Base-by-base conservation (phyloP, 2,329 filamentous ascomycete genomes). In the Gyromitra esculenta region DNA sequence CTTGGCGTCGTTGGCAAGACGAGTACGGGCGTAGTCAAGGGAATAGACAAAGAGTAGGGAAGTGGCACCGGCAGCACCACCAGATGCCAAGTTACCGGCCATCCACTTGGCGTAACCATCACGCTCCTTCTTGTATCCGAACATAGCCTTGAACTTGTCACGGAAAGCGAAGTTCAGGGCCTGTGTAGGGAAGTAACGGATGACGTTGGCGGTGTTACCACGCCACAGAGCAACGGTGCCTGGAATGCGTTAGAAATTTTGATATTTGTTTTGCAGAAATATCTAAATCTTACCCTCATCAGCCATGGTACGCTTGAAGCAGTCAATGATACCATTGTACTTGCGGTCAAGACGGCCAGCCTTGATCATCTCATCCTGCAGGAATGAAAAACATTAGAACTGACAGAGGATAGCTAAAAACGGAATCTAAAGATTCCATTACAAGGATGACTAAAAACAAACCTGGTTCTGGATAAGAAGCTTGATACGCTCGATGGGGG, bases 121-220 rank as follows among this genome's bases (percentile, higher is more conserved):
- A 88, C 91, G 91, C 81, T 99, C 96, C 92, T 98, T 98, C 94
- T 98, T 99, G 94, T 93, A 99, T 85, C 93, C 92, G 91, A 99
- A 99, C 94, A 99, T 96, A 85, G 92, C 90, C 94, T 99, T 99
- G 94, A 97, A 99, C 91, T 96, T 97, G 88, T 99, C 96, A 87
- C 96, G 96, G 96, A 99, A 99, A 86, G 96, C 96, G 85, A 99
- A 99, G 94, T 99, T 99, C 86, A 99, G 90, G 84, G 96, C 96
- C 91, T 99, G 96, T 86, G 96, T 99, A 83, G 96, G 96, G 93
- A 99, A 99, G 90, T 99, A 99, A 92, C 96, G 96, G 90, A 99
- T 97, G 87, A 99, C 96, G 92, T 99, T 99, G 93, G 96, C 96
- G 86, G 96, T 99, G 93, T 99, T 99, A 88, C 96, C 96, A 91